A percentile compares a stretch with the other conserved stretches of the same genome.
These are phyloP conservation scores for Starmerella stellata DNA, from an alignment of 805 yeast species.

Conservation along the genomic window DNA sequence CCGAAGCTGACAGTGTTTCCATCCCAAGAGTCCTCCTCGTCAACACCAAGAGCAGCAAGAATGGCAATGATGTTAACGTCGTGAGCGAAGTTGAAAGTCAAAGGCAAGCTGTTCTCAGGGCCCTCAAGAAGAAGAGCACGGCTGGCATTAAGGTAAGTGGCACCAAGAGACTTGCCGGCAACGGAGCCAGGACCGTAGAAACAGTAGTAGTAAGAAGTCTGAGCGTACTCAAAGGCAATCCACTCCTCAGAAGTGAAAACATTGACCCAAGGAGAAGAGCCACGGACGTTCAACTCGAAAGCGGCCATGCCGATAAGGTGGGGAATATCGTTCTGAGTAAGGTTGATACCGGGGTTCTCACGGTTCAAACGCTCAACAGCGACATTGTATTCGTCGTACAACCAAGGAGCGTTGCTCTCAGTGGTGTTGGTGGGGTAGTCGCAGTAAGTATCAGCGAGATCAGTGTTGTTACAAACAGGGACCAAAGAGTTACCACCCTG, in stretches of 20 bases:
- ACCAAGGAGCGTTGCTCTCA: constrained; percentile 7
- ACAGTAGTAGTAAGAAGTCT: constrained; percentile 18
- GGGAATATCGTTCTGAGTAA: constrained; percentile 27
- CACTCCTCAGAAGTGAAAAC: constrained; percentile 20
- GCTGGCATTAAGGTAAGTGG: constrained; percentile 33
- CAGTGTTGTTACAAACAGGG: constrained; percentile 9
- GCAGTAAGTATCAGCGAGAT: constrained; percentile 9
- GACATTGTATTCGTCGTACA: constrained; percentile 9
- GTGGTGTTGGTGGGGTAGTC: constrained; percentile 2
- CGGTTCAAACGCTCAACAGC: constrained; percentile 17
- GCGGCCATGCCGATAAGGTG: constrained; percentile 32
- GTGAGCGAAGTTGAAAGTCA: constrained; percentile 36
- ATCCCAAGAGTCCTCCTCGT: constrained; percentile 25
- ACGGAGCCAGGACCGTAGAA: constrained; percentile 20
- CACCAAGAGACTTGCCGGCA: constrained; percentile 25
- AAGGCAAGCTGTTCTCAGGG: constrained; percentile 22
- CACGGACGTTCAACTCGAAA: constrained; percentile 33
- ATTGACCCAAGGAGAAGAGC: constrained; percentile 28
- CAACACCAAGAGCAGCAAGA: constrained; percentile 33
- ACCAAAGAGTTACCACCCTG: constrained; percentile 18
- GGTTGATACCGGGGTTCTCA: constrained; percentile 22
- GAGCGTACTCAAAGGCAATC: constrained; percentile 17
- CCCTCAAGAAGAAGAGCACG: constrained; percentile 29
- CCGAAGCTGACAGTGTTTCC: constrained; percentile 30
- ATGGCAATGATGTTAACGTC: constrained; percentile 39